Conservation (phyloP, 495 filamentous ascomycete species). For the Hypoxylon lienhwacheense region DNA sequence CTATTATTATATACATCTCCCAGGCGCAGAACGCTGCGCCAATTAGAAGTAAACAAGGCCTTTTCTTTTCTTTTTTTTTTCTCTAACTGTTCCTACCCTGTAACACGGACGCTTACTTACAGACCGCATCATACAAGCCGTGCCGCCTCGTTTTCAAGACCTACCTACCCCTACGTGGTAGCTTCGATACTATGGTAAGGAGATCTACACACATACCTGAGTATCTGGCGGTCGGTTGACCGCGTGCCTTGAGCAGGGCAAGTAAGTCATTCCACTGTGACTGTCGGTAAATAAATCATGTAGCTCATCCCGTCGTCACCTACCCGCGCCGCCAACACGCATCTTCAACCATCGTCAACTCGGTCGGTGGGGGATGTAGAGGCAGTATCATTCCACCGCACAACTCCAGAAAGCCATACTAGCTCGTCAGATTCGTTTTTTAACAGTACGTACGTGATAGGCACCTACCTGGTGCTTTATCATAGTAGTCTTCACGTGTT, state of each 20-base stretch:
- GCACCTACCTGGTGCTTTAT: too few relatives aligned
- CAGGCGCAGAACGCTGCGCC: constrained; percentile 13
- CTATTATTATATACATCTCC: neutral
- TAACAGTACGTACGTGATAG: too few relatives aligned
- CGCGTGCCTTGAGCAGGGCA: constrained; percentile 5
- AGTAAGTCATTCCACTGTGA: neutral
- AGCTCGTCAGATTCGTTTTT: too few relatives aligned
- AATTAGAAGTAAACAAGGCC: constrained; percentile 16
- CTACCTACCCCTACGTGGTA: too few relatives aligned
- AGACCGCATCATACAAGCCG: constrained; percentile 5
- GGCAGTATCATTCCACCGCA: neutral
- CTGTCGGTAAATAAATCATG: constrained; percentile 1
- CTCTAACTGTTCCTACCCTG: constrained; percentile 17
- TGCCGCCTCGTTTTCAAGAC: constrained; percentile 17
- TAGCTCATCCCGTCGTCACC: neutral
- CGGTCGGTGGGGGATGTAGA: too few relatives aligned
- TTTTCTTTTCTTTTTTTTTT: too few relatives aligned
- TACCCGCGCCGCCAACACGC: constrained; percentile 17
- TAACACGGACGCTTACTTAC: constrained; percentile 24
- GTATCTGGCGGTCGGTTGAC: constrained; percentile 18
- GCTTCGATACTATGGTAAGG: neutral
- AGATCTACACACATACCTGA: too few relatives aligned
- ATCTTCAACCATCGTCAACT: too few relatives aligned
- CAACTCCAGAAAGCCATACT: too few relatives aligned
- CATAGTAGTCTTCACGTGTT: too few relatives aligned